A percentile compares a stretch with the other conserved stretches of the same genome.
Evolutionary conservation across 164 flowering plant species (phyloP).

Genomic region (Piper betle): DNA sequence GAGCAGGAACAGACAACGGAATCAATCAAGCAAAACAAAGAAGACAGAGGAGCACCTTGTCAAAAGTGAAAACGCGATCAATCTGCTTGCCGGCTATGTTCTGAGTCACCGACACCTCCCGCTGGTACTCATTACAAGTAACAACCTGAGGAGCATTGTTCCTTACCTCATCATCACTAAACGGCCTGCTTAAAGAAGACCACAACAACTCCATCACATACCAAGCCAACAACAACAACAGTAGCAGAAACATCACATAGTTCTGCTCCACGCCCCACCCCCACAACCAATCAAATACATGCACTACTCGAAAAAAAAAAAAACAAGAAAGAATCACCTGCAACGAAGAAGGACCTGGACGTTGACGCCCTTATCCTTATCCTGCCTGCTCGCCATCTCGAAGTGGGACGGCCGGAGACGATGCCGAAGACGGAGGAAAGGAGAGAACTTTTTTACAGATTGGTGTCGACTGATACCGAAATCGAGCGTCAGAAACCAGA

Average conservation of each 20-base stretch:
- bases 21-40: not conserved
- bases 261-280: not conserved
- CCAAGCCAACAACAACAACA: not conserved
- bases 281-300: not conserved
- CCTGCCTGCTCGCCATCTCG: conserved; percentile 33
- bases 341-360: conserved; percentile 97
- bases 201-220: no score
- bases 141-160: conserved; percentile 91
- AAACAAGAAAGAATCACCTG: conserved; percentile 37
- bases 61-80: conserved; percentile 84
- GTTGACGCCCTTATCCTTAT: conserved; percentile 86
- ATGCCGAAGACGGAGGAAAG: not conserved
- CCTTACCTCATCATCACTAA: conserved; percentile 84
- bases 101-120: conserved; percentile 88
- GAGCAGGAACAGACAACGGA: no score
- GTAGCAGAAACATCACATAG: not conserved
- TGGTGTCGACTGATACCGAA: not conserved
- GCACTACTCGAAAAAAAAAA: not conserved
- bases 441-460: not conserved
- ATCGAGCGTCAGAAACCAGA: no score
- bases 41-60: conserved; percentile 41
- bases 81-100: conserved; percentile 88
- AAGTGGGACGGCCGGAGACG: not conserved
- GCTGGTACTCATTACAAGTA: conserved; percentile 68
- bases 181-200: conserved; percentile 42